Percentiles rank a stretch among this genome's conserved stretches.
These are phyloP conservation scores for Jacaranda mimosifolia DNA, from an alignment of 257 asterid genomes.

Conservation along the genomic window DNA sequence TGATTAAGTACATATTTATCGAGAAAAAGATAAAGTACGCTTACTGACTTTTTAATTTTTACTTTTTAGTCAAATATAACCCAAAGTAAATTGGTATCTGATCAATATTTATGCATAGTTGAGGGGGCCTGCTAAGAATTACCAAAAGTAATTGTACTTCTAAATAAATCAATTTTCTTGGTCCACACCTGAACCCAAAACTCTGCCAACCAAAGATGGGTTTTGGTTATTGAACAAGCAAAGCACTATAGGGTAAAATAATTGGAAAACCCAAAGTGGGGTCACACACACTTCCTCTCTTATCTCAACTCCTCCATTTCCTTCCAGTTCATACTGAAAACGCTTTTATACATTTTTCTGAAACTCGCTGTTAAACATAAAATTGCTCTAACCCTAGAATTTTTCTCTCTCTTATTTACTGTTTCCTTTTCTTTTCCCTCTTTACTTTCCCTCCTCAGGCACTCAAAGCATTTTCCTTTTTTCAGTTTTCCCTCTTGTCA, in stretches of 20 bases:
- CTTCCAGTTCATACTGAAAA: slow-evolving; percentile 29
- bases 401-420: neutral
- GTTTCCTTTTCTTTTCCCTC: slow-evolving; percentile 24
- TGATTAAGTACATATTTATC: too few relatives aligned
- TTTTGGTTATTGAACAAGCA: slow-evolving; percentile 36
- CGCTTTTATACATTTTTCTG: slow-evolving; percentile 15
- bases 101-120: neutral
- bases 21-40: too few relatives aligned
- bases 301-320: slow-evolving; percentile 32
- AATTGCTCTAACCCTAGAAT: slow-evolving; percentile 39
- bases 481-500: slow-evolving; percentile 3
- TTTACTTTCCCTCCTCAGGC: slow-evolving; percentile 24
- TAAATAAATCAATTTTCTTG: neutral
- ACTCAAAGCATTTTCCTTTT: neutral
- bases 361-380: neutral
- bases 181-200: slow-evolving; percentile 1
- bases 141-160: neutral
- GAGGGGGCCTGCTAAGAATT: neutral
- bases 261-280: neutral
- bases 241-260: neutral
- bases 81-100: neutral
- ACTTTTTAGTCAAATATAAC: too few relatives aligned
- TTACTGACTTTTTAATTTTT: too few relatives aligned
- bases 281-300: slow-evolving; percentile 28
- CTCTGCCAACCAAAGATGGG: slow-evolving; percentile 42